phyloP scores from a whole-genome alignment of 2,329 filamentous ascomycete genomes.

The Ceratocystis eucalypticola region DNA sequence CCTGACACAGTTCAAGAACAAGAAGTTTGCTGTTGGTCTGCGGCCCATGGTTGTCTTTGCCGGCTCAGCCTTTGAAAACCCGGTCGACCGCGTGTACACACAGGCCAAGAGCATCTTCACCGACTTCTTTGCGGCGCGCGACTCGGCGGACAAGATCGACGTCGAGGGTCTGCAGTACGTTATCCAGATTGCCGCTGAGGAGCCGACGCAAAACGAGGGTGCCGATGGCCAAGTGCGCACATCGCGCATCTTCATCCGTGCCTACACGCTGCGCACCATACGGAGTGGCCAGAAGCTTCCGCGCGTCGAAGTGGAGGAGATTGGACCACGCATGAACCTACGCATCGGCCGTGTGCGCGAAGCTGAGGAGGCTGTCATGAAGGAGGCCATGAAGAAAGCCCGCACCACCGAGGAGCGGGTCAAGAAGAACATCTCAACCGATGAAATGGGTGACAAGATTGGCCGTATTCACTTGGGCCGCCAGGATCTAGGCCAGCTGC shows the following conservation, averaged over 20 bases:
- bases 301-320: slow-evolving; percentile 85
- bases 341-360: slow-evolving; percentile 67
- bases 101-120: slow-evolving; percentile 75
- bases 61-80: slow-evolving; percentile 74
- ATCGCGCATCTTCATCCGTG: slow-evolving; percentile 53
- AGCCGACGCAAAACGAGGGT: slow-evolving; percentile 33
- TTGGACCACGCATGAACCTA: slow-evolving; percentile 89
- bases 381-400: slow-evolving; percentile 79
- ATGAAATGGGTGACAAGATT: slow-evolving; percentile 90
- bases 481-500: slow-evolving; percentile 74
- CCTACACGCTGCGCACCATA: slow-evolving; percentile 77
- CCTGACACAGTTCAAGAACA: slow-evolving; percentile 61
- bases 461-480: slow-evolving; percentile 82
- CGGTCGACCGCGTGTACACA: slow-evolving; percentile 64
- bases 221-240: slow-evolving; percentile 32
- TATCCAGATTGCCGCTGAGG: slow-evolving; percentile 65
- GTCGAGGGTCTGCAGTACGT: slow-evolving; percentile 91
- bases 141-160: slow-evolving; percentile 65
- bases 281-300: slow-evolving; percentile 77
- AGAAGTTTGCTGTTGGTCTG: slow-evolving; percentile 64
- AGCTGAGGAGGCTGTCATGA: slow-evolving; percentile 65
- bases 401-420: slow-evolving; percentile 60
- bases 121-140: slow-evolving; percentile 81
- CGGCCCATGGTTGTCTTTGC: slow-evolving; percentile 88
- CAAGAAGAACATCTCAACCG: slow-evolving; percentile 94